Evolutionary conservation across 495 filamentous ascomycete genomes (phyloP).

Genomic region (Podospora tetraspora): DNA sequence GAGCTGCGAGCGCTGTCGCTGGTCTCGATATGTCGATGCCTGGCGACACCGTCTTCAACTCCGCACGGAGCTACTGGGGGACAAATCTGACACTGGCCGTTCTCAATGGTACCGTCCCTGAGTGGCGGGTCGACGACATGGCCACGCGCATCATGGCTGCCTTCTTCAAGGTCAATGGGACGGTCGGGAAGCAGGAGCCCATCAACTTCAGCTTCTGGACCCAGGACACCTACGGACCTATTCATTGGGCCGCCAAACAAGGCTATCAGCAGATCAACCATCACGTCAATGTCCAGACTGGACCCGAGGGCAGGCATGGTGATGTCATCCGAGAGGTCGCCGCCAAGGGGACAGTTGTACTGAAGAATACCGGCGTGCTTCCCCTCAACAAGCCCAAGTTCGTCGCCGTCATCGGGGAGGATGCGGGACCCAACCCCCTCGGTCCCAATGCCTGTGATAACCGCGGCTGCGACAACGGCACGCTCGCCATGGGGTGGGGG

Average conservation of each 20-base stretch:
- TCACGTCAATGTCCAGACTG: constrained; percentile 74
- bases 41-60: constrained; percentile 73
- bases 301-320: constrained; percentile 49
- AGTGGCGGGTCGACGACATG: constrained; percentile 93
- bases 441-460: constrained; percentile 87
- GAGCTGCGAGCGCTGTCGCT: constrained; percentile 70
- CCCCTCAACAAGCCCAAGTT: constrained; percentile 72
- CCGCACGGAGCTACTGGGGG: constrained; percentile 74
- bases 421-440: constrained; percentile 66
- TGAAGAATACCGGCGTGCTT: constrained; percentile 78
- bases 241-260: constrained; percentile 55
- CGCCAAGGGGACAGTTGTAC: constrained; percentile 71
- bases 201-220: constrained; percentile 92
- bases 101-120: constrained; percentile 83
- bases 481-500: constrained; percentile 92
- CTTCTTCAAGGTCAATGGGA: constrained; percentile 83
- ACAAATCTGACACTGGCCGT: constrained; percentile 77
- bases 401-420: constrained; percentile 78
- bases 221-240: constrained; percentile 62
- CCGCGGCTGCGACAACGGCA: constrained; percentile 79
- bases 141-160: constrained; percentile 87
- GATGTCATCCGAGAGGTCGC: constrained; percentile 67
- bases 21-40: constrained; percentile 97
- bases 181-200: constrained; percentile 48
- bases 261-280: constrained; percentile 69